These are phyloP conservation scores for Calonectria multiphialidica DNA, from an alignment of 2,329 filamentous ascomycete genomes.

Conservation along the genomic window DNA sequence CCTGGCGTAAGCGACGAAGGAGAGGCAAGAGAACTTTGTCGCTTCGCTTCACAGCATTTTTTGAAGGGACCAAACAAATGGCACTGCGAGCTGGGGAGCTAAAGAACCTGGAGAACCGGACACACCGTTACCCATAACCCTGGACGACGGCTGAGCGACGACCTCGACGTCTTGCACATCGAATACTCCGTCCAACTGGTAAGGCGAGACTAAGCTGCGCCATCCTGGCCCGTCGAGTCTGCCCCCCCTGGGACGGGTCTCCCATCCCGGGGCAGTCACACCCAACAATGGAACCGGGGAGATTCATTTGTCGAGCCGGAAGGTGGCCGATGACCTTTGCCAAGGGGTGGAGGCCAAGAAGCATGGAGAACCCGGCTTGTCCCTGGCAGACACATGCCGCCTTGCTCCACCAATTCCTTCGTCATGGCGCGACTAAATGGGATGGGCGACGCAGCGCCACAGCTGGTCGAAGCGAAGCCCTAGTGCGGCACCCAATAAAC, in stretches of 20 bases:
- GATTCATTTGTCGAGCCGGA: slow-evolving; percentile 11
- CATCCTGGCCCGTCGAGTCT: background rate
- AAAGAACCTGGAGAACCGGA: slow-evolving; percentile 20
- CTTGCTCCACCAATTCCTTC: slow-evolving; percentile 10
- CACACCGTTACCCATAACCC: background rate
- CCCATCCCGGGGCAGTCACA: slow-evolving; percentile 9
- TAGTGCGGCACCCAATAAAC: background rate
- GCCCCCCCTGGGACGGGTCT: background rate
- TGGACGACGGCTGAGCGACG: background rate
- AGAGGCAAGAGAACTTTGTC: slow-evolving; percentile 7
- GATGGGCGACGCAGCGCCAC: background rate
- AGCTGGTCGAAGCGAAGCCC: background rate
- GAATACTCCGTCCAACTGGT: background rate
- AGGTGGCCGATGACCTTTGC: background rate
- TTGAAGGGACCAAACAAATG: background rate
- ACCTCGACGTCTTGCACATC: background rate
- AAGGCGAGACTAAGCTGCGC: background rate
- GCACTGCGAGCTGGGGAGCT: background rate
- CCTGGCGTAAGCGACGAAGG: background rate
- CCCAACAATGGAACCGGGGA: slow-evolving; percentile 10
- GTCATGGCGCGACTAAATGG: background rate
- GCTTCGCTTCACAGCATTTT: slow-evolving; percentile 15
- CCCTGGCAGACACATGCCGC: background rate
- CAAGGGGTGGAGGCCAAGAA: slow-evolving; percentile 1
- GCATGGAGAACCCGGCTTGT: slow-evolving; percentile 11